phyloP scores from a whole-genome alignment of 164 flowering plant species.

The Chloranthus sessilifolius region DNA sequence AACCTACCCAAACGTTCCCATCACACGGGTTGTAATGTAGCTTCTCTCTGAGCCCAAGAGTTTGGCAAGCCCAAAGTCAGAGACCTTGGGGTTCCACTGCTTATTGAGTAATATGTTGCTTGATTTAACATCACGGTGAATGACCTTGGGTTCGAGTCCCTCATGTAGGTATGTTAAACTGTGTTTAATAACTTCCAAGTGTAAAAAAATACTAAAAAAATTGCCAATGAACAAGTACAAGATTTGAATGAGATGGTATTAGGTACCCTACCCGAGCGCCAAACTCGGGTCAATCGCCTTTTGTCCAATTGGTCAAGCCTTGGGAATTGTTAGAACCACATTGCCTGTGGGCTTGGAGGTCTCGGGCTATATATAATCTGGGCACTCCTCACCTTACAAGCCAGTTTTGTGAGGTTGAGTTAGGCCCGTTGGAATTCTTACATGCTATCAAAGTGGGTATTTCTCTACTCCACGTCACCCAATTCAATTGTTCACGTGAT shows the following conservation, averaged over 20 bases:
- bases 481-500: too few relatives aligned
- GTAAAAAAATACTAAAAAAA: not conserved
- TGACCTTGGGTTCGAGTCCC: constrained; percentile 91
- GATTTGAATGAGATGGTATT: constrained; percentile 1
- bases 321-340: too few relatives aligned
- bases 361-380: too few relatives aligned
- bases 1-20: constrained; percentile 87
- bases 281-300: too few relatives aligned
- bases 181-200: constrained; percentile 1
- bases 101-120: constrained; percentile 82
- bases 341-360: too few relatives aligned
- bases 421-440: too few relatives aligned
- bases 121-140: constrained; percentile 83
- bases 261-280: too few relatives aligned
- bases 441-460: too few relatives aligned
- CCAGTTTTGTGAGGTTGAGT: too few relatives aligned
- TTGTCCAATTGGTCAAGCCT: too few relatives aligned
- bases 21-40: constrained; percentile 84
- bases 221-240: not conserved
- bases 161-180: constrained; percentile 83
- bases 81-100: constrained; percentile 80
- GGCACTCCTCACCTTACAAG: too few relatives aligned
- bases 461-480: too few relatives aligned
- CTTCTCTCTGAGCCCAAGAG: constrained; percentile 76
- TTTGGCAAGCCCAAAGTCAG: constrained; percentile 89